These are phyloP conservation scores for Stromatinia cepivora DNA, from an alignment of 2,329 filamentous ascomycete species.

Conservation along the genomic window DNA sequence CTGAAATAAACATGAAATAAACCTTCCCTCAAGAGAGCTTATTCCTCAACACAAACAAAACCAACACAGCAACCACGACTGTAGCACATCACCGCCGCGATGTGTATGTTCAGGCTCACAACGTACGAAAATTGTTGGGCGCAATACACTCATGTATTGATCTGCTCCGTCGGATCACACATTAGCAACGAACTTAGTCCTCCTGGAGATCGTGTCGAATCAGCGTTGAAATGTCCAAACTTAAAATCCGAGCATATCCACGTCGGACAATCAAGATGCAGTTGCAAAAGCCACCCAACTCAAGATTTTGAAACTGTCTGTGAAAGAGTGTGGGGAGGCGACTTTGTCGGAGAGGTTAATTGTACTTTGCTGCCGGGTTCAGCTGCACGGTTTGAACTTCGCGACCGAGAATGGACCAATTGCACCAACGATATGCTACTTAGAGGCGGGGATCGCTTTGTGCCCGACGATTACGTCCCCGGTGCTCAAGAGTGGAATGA, in stretches of 20 bases:
- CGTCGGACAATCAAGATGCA: background rate
- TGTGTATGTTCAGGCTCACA: conserved; percentile 11
- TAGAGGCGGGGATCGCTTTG: background rate
- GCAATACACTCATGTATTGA: conserved; percentile 12
- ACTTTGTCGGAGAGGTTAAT: conserved; percentile 11
- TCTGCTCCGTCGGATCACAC: background rate
- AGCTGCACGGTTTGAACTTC: conserved; percentile 2
- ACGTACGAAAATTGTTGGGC: conserved; percentile 13
- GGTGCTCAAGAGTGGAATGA: conserved; percentile 2
- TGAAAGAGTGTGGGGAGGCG: conserved; percentile 12
- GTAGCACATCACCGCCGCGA: background rate
- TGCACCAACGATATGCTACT: background rate
- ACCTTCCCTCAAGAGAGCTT: background rate
- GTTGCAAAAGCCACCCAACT: conserved; percentile 9
- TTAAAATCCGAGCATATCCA: conserved; percentile 17
- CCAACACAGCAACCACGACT: background rate
- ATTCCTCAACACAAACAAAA: background rate
- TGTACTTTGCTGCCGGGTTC: conserved; percentile 1
- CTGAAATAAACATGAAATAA: conserved; percentile 11
- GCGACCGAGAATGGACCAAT: conserved; percentile 15
- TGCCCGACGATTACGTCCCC: background rate
- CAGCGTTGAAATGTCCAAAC: conserved; percentile 8
- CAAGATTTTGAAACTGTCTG: background rate
- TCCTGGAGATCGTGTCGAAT: background rate
- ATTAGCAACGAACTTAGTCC: background rate